phyloP scores from a whole-genome alignment of 345 rosid species.

The Microthlaspi erraticum region DNA sequence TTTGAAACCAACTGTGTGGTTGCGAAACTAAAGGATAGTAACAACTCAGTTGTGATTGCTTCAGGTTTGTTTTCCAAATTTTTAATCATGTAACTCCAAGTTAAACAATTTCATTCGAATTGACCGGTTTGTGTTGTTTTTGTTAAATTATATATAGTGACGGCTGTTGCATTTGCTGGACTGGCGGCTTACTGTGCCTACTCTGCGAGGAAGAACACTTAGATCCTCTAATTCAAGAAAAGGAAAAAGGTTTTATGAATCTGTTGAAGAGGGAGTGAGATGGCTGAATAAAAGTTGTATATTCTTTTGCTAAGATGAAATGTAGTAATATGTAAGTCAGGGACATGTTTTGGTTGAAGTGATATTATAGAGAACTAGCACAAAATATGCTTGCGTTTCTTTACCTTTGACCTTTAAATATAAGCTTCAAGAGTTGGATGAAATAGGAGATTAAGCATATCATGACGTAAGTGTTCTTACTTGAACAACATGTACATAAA shows the following conservation, averaged over 20 bases:
- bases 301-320: no score
- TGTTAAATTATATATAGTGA: slow-evolving; percentile 28
- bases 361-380: no score
- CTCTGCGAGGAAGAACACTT: slow-evolving; percentile 42
- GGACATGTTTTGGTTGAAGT: no score
- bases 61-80: slow-evolving; percentile 35
- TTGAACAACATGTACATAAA: no score
- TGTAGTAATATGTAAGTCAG: no score
- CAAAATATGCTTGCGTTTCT: no score
- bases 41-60: slow-evolving; percentile 40
- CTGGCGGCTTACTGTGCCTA: slow-evolving; percentile 45
- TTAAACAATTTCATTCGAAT: neutral
- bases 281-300: no score
- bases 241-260: neutral
- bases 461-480: no score
- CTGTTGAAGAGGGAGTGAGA: neutral
- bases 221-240: neutral
- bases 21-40: slow-evolving; percentile 36
- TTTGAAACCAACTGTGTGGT: slow-evolving; percentile 37
- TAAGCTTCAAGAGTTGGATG: no score
- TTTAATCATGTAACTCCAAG: neutral
- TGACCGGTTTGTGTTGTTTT: neutral
- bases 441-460: no score
- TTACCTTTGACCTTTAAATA: no score
- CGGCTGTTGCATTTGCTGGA: slow-evolving; percentile 49